phyloP scores from a whole-genome alignment of 129 eudicot species.

The Helichrysum umbraculigerum region DNA sequence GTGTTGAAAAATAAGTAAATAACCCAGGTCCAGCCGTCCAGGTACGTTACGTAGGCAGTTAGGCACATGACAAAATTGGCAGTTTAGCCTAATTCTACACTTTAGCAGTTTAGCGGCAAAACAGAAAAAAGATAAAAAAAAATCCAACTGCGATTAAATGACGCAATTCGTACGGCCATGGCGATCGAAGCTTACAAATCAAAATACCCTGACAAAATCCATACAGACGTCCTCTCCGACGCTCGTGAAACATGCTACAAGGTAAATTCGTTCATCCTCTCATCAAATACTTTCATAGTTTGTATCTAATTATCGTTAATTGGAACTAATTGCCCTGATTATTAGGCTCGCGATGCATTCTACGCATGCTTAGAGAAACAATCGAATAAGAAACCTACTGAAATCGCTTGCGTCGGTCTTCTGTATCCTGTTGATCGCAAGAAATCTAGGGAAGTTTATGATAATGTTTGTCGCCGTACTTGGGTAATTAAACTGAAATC shows the following conservation, averaged over 20 bases:
- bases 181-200: conserved; percentile 59
- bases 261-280: conserved; percentile 34
- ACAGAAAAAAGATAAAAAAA: background rate
- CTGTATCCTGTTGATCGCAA: conserved; percentile 81
- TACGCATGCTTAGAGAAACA: conserved; percentile 74
- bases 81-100: no score
- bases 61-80: no score
- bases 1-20: no score
- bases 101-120: no score
- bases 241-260: conserved; percentile 71
- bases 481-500: conserved; percentile 51
- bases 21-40: no score
- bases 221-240: conserved; percentile 55
- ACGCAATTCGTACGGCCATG: conserved; percentile 27
- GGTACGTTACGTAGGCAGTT: no score
- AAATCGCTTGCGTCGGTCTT: conserved; percentile 86
- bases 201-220: conserved; percentile 45
- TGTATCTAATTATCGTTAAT: background rate
- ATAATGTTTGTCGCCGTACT: conserved; percentile 70
- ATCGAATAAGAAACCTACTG: conserved; percentile 70
- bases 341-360: conserved; percentile 85
- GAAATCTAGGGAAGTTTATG: conserved; percentile 55
- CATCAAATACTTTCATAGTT: background rate
- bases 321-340: background rate
- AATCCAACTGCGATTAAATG: background rate